phyloP scores from a whole-genome alignment of 495 filamentous ascomycete genomes.

The Tuber calosporum region DNA sequence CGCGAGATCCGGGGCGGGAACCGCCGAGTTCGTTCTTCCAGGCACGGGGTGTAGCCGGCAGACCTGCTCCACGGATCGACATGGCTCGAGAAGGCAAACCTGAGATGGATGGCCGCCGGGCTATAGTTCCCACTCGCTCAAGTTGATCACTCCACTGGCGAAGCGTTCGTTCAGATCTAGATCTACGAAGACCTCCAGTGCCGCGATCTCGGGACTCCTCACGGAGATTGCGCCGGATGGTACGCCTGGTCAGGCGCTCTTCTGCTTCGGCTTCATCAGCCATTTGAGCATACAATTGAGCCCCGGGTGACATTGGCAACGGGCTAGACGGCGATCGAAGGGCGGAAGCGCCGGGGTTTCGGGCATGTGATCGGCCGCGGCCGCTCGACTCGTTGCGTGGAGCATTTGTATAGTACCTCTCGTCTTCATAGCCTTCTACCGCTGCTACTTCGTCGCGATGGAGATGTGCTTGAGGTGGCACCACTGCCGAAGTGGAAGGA shows the following conservation, averaged over 20 bases:
- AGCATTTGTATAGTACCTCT: constrained; percentile 30
- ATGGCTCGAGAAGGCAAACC: constrained; percentile 28
- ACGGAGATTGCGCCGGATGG: constrained; percentile 15
- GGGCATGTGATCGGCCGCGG: constrained; percentile 24
- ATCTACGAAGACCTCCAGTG: constrained; percentile 26
- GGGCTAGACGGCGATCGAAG: constrained; percentile 73
- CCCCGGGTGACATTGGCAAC: constrained; percentile 55
- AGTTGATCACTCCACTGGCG: constrained; percentile 39
- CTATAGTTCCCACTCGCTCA: constrained; percentile 30
- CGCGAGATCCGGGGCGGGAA: constrained; percentile 33
- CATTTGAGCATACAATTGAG: constrained; percentile 36
- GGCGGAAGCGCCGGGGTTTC: constrained; percentile 24
- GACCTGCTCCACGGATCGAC: constrained; percentile 28
- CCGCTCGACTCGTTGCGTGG: constrained; percentile 12
- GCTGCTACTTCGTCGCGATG: constrained; percentile 40
- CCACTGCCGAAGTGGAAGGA: constrained; percentile 56
- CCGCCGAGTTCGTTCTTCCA: constrained; percentile 39
- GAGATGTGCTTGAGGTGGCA: constrained; percentile 41
- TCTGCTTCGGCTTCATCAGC: constrained; percentile 32
- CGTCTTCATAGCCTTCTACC: constrained; percentile 29
- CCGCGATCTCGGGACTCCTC: constrained; percentile 28
- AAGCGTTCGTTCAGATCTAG: constrained; percentile 39
- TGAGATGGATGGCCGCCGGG: constrained; percentile 31
- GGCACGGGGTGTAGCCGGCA: constrained; percentile 38
- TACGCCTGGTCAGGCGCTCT: constrained; percentile 22